Conservation (phyloP, 371 early-diverging fungal species). For the Basidiobolus meristosporus region DNA sequence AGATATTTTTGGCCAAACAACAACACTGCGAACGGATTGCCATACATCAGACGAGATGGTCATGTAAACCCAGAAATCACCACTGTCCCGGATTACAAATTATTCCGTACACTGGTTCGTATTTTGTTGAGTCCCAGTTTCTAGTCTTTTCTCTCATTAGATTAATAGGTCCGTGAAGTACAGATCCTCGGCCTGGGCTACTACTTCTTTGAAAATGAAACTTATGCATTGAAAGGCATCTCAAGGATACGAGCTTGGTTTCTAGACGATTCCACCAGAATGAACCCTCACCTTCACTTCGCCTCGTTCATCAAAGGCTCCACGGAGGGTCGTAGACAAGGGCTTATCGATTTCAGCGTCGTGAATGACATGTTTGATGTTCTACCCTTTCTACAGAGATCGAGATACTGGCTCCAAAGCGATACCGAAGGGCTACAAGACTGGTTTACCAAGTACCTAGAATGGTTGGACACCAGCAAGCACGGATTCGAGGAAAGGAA, state of each 20-base stretch:
- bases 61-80: constrained; percentile 17
- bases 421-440: constrained; percentile 6
- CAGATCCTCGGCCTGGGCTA: constrained; percentile 13
- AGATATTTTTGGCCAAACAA: constrained; percentile 18
- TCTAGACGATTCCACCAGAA: constrained; percentile 12
- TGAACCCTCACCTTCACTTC: constrained; percentile 19
- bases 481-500: constrained; percentile 14
- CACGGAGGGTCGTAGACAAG: constrained; percentile 7
- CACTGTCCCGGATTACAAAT: constrained; percentile 11
- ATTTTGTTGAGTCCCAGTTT: too few species aligned
- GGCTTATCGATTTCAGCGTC: constrained; percentile 13
- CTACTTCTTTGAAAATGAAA: constrained; percentile 14
- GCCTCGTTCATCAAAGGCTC: constrained; percentile 12
- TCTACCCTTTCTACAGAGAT: background rate
- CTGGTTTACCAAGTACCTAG: constrained; percentile 19
- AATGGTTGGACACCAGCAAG: constrained; percentile 20
- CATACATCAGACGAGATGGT: constrained; percentile 14
- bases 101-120: constrained; percentile 10
- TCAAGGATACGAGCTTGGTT: constrained; percentile 16
- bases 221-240: constrained; percentile 12
- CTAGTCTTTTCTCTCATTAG: too few species aligned
- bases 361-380: constrained; percentile 11
- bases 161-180: constrained; percentile 13
- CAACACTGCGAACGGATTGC: constrained; percentile 9
- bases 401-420: background rate